A percentile compares a stretch with the other conserved stretches of the same genome.
phyloP scores from a whole-genome alignment of 768 basidiomycete genomes.

The Termitomyces sp. region DNA sequence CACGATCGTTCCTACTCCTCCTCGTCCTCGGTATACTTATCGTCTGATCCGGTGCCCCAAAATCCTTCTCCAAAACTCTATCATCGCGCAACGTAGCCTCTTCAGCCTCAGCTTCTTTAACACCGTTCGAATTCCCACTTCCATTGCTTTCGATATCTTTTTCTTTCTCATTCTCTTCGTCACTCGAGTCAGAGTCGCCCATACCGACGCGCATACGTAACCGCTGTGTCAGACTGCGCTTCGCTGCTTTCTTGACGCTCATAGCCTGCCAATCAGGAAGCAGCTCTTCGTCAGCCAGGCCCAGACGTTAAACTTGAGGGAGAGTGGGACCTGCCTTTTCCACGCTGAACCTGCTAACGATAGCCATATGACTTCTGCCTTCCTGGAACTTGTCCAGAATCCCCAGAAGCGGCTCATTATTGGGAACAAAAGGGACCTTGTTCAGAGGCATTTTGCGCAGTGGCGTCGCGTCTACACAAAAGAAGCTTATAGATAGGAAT shows the following conservation, averaged over 20 bases:
- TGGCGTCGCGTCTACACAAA: constrained; percentile 63
- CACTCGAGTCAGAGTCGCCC: constrained; percentile 51
- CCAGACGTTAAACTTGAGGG: background rate
- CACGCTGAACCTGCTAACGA: constrained; percentile 72
- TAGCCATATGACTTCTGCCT: constrained; percentile 88
- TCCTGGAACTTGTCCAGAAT: constrained; percentile 89
- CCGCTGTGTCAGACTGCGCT: constrained; percentile 73
- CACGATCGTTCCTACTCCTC: background rate
- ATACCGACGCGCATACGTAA: constrained; percentile 64
- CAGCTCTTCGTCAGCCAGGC: background rate
- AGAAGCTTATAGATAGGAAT: background rate
- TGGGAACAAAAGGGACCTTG: constrained; percentile 81
- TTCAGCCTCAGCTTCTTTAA: constrained; percentile 18
- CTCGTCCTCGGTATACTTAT: background rate
- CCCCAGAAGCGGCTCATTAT: constrained; percentile 78
- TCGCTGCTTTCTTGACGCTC: constrained; percentile 81
- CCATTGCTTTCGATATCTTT: constrained; percentile 22
- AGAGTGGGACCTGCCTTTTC: constrained; percentile 38
- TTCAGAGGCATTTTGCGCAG: constrained; percentile 80
- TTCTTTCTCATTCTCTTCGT: constrained; percentile 20
- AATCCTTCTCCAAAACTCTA: constrained; percentile 15
- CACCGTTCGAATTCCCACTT: constrained; percentile 21
- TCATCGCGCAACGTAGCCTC: constrained; percentile 22
- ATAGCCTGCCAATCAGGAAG: constrained; percentile 36
- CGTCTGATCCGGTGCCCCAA: background rate